Evolutionary conservation across 129 eudicot species (phyloP), one percentile per base, ranked within the genome.

Genomic region (Flaveria robusta): DNA sequence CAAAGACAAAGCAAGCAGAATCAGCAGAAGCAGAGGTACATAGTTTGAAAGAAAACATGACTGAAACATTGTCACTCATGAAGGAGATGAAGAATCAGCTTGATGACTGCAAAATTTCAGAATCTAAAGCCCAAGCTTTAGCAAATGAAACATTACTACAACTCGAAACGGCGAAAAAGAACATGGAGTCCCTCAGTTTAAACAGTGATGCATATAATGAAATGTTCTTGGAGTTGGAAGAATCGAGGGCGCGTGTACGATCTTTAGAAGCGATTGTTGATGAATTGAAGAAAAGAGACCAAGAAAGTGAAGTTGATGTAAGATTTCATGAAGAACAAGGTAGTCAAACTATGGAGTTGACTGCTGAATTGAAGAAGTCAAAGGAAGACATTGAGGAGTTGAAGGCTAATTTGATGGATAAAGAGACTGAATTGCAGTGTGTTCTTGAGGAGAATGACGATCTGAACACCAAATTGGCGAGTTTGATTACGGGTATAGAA

Each of bases 401-500:
- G 82, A 91, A 82, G 77, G 96, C 91, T 9, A 87, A 86, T 76
- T 41, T 94, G 73, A 85, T 94, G 97, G 98, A 94, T 50, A 91
- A 94, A 52, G 97, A 94, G 76, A 94, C 88, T 29, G 96, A 94
- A 72, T 68, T 94, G 81, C 98, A 94, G 66, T 82, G 96, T 27
- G 84, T 94, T 8, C 80, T 87, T 42, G 98, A 91, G 70, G 98
- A 94, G 80, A 94, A 91, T 52, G 96, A 88, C 12, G 64, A 63
- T 73, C 83, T 93, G 70, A 69, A 83, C 4, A 27, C 50, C 45
- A 83, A 81, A 76, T 75, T 92, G 54, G 68, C 75, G 41, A 75
- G 51, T 10, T 46, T 79, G 54, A 34, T 78, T n/a, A 68, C 80
- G 11, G 75, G 80, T 27, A 43, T 79, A 20, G 72, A 74, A 70